Conservation (phyloP, 768 basidiomycete species). For the Flagelloscypha sp. region DNA sequence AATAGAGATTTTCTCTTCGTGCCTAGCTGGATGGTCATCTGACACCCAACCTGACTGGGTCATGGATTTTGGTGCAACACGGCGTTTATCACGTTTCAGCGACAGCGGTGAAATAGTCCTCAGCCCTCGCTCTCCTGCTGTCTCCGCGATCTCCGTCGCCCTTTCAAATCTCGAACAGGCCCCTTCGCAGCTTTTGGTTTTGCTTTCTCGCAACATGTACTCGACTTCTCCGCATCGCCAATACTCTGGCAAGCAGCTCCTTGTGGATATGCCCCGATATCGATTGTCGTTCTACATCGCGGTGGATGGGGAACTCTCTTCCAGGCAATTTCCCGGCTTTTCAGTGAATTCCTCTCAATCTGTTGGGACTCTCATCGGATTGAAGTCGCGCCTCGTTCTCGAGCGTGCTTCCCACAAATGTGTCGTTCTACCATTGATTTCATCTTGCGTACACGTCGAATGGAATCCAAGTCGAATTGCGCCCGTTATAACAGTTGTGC, state of each 20-base stretch:
- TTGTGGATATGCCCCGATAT: slow-evolving; percentile 8
- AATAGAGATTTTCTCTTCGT: no score
- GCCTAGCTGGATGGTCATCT: no score
- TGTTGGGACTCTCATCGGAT: slow-evolving; percentile 14
- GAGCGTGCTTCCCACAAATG: no score
- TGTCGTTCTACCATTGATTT: slow-evolving; percentile 22
- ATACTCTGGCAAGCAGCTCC: not conserved
- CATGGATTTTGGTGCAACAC: no score
- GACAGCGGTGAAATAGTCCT: no score
- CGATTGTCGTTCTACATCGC: slow-evolving; percentile 11
- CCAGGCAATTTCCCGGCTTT: slow-evolving; percentile 11
- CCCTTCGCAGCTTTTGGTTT: slow-evolving; percentile 10
- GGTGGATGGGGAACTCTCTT: slow-evolving; percentile 6
- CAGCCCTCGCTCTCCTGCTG: slow-evolving; percentile 22
- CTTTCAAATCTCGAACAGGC: slow-evolving; percentile 14
- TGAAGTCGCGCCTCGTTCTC: slow-evolving; percentile 7
- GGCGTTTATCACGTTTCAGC: no score
- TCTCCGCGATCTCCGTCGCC: slow-evolving; percentile 20
- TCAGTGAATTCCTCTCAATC: slow-evolving; percentile 10
- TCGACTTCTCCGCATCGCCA: slow-evolving; percentile 7
- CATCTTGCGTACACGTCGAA: slow-evolving; percentile 29
- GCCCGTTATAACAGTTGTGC: no score
- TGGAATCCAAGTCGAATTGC: slow-evolving; percentile 20
- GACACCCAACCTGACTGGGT: no score
- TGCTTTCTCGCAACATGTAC: slow-evolving; percentile 22